Base-by-base conservation (phyloP, 805 yeast species). In the Saccharomycopsis sp. region DNA sequence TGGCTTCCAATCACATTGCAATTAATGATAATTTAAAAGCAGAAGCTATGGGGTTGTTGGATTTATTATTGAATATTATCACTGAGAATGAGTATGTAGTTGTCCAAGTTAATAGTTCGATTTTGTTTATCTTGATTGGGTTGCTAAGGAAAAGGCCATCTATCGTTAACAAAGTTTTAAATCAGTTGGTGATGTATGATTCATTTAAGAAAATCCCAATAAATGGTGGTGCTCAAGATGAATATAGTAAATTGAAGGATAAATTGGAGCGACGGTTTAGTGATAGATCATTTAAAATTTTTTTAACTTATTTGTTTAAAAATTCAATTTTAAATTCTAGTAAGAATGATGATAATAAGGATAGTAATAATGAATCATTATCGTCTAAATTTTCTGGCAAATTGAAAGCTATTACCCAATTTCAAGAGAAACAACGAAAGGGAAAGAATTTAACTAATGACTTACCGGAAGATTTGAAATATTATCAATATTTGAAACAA, bases 41-140 rank as follows among this genome's bases (percentile, higher is more conserved):
- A 4, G 95, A 89, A 58, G 82, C 89, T 0, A 73, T 71, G 44
- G 79, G 72, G 2, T 64, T 84, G 44, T 63, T 93, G 28, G 96
- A 87, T 53, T 60, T 77, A 28, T 59, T 90, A 24, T 64, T 87
- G 38, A 65, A 68, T 37, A 65, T 72, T 14, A 65, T 89, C 44
- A 66, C 69, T 33, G 78, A 72, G 27, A 83, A 77, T 41, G 63
- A 70, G n/a, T 57, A 77, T 52, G 61, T 72, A 50, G 68, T 79
- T 40, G 68, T 81, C 9, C 75, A 83, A 3, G 53, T 77, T 2
- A 74, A 84, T 42, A 74, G 86, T 13, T 85, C 94, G 4, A 69
- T 85, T 0, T 61, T 87, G 22, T 78, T 84, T 54, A 78, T 80
- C 41, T 63, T 82, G 17, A 67, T 83, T 4, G 67, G 75, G 13